A percentile compares a stretch with the other conserved stretches of the same genome.
phyloP scores from a whole-genome alignment of 2,329 filamentous ascomycete species.

The Fusarium tuaranense region DNA sequence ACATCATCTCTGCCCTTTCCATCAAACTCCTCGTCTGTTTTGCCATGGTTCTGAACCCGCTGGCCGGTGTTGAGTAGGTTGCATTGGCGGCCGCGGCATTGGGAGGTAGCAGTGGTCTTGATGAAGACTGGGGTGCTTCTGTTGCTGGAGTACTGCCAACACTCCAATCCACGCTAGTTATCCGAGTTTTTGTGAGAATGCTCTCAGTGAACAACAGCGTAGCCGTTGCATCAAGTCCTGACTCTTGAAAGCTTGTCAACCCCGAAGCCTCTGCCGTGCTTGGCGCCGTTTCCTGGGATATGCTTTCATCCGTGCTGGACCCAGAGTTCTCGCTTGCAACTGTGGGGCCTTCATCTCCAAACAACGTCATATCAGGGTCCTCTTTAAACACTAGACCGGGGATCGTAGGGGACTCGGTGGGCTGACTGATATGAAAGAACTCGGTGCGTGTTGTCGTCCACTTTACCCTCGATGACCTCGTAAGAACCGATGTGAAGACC shows the following conservation, averaged over 20 bases:
- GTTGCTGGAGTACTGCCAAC: constrained; percentile 9
- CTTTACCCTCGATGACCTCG: constrained; percentile 33
- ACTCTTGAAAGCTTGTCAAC: constrained; percentile 1
- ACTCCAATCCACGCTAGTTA: constrained; percentile 7
- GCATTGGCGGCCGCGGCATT: constrained; percentile 4
- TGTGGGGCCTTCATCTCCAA: constrained; percentile 13
- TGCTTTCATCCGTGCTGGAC: background rate
- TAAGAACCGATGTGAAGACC: constrained; percentile 38
- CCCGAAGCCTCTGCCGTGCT: constrained; percentile 2
- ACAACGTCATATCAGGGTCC: constrained; percentile 7
- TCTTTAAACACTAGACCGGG: constrained; percentile 34
- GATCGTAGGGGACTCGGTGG: constrained; percentile 5
- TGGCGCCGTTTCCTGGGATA: background rate
- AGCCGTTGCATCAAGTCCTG: background rate
- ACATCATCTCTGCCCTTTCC: constrained; percentile 20
- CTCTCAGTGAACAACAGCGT: background rate
- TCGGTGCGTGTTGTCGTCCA: constrained; percentile 26
- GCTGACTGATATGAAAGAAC: constrained; percentile 23
- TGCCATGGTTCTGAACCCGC: constrained; percentile 42
- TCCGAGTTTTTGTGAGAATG: background rate
- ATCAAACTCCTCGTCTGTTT: constrained; percentile 32
- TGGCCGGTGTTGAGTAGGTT: constrained; percentile 20
- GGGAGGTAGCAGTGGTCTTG: constrained; percentile 1
- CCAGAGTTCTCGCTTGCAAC: background rate
- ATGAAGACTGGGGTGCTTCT: background rate